Conservation (phyloP, 805 yeast genomes). For the Schizosaccharomyces japonicus region DNA sequence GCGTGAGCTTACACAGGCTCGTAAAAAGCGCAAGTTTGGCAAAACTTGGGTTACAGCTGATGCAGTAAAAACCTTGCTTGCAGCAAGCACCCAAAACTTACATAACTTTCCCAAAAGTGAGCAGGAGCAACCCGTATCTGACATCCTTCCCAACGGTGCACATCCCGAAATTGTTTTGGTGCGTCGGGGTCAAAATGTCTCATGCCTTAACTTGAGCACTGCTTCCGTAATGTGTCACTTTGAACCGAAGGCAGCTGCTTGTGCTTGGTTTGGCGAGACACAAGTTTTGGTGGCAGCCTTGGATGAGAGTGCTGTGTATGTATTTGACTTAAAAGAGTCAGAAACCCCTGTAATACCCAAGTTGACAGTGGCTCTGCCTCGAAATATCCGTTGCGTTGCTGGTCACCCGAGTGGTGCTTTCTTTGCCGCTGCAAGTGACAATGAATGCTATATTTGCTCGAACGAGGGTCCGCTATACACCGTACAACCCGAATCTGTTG, state of each 20-base stretch:
- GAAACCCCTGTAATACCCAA: background rate
- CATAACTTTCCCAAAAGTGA: too few species aligned
- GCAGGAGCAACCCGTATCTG: background rate
- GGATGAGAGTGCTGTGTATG: background rate
- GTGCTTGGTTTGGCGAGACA: background rate
- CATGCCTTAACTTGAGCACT: background rate
- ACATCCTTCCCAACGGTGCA: background rate
- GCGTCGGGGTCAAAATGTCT: background rate
- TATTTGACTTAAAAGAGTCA: background rate
- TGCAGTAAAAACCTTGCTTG: background rate
- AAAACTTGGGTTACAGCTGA: background rate
- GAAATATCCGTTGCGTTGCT: background rate
- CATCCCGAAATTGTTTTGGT: background rate
- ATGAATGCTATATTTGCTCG: background rate
- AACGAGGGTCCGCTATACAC: background rate
- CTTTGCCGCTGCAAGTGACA: background rate
- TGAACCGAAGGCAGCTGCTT: background rate
- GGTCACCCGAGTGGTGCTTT: conserved; percentile 1
- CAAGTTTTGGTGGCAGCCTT: background rate
- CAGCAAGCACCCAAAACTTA: background rate
- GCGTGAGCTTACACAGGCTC: background rate
- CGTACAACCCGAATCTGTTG: too few species aligned
- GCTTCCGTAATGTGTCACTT: background rate
- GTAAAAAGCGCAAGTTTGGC: background rate
- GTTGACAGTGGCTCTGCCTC: background rate